These are phyloP conservation scores for Cryptococcus maquisensis DNA, from an alignment of 1,284 basidiomycete genomes.

Conservation along the genomic window DNA sequence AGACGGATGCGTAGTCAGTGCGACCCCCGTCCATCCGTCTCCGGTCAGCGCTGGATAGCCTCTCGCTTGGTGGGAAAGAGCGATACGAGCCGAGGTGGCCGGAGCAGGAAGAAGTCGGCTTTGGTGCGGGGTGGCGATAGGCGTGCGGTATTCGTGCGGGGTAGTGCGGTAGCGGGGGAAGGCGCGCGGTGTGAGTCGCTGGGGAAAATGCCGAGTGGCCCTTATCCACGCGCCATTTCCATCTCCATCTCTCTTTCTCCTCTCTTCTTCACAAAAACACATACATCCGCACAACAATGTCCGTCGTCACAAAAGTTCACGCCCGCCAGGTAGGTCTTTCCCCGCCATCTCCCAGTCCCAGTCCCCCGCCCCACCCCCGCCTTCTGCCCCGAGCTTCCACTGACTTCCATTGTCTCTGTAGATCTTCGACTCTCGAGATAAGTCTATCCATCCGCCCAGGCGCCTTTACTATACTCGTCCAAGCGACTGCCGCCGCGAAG, in stretches of 20 bases:
- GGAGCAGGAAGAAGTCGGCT: no score
- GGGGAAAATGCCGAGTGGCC: no score
- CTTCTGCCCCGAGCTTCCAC: not conserved
- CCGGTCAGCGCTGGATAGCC: no score
- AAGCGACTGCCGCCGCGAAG: not conserved
- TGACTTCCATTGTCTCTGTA: slow-evolving; percentile 38
- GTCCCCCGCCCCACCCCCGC: slow-evolving; percentile 12
- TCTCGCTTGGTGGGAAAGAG: no score
- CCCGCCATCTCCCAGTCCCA: not conserved
- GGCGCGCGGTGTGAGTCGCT: no score
- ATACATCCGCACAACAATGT: slow-evolving; percentile 52
- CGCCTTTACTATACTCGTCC: not conserved
- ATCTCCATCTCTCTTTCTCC: slow-evolving; percentile 4
- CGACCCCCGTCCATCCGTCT: no score
- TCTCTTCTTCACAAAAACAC: slow-evolving; percentile 1
- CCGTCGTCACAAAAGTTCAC: slow-evolving; percentile 71
- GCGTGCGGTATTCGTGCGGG: no score
- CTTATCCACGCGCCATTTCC: not conserved
- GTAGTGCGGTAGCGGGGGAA: no score
- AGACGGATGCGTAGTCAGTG: no score
- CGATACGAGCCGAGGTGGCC: no score
- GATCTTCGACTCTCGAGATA: slow-evolving; percentile 94
- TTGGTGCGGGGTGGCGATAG: no score
- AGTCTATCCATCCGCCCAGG: slow-evolving; percentile 22
- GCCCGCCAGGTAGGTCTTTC: slow-evolving; percentile 69